A percentile compares a stretch with the other conserved stretches of the same genome.
These are phyloP conservation scores for Verticillium dahliae DNA, from an alignment of 2,329 filamentous ascomycete species.

Conservation along the genomic window DNA sequence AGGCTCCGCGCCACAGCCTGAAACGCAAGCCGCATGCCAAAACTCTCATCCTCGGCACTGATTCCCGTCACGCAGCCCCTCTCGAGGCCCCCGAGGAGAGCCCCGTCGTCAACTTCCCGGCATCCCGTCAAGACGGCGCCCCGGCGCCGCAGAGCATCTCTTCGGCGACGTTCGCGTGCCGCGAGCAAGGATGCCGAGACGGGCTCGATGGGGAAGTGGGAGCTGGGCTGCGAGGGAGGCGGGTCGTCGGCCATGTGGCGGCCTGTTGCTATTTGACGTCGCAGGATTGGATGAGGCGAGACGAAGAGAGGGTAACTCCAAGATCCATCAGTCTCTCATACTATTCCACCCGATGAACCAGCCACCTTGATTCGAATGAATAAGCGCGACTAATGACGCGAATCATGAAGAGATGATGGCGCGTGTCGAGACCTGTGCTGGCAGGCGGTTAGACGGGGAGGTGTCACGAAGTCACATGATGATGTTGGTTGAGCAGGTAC, in stretches of 20 bases:
- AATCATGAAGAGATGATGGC: too few species aligned
- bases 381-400: too few species aligned
- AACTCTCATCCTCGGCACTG: constrained; percentile 44
- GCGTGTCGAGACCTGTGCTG: background rate
- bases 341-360: too few species aligned
- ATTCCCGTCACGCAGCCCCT: constrained; percentile 46
- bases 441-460: background rate
- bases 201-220: constrained; percentile 35
- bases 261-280: background rate
- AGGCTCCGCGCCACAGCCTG: constrained; percentile 39
- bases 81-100: constrained; percentile 40
- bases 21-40: constrained; percentile 42
- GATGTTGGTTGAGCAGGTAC: too few species aligned
- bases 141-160: constrained; percentile 19
- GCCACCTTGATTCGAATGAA: too few species aligned
- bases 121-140: constrained; percentile 36
- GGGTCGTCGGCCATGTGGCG: background rate
- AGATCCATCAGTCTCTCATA: too few species aligned
- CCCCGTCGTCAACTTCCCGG: constrained; percentile 38
- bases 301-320: background rate
- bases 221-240: constrained; percentile 23
- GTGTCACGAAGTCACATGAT: background rate
- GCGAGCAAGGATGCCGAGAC: constrained; percentile 36
- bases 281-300: background rate
- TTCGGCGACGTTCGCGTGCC: constrained; percentile 27